These are phyloP conservation scores for Cladosporium sp. DNA, from an alignment of 2,329 filamentous ascomycete genomes.

Conservation along the genomic window DNA sequence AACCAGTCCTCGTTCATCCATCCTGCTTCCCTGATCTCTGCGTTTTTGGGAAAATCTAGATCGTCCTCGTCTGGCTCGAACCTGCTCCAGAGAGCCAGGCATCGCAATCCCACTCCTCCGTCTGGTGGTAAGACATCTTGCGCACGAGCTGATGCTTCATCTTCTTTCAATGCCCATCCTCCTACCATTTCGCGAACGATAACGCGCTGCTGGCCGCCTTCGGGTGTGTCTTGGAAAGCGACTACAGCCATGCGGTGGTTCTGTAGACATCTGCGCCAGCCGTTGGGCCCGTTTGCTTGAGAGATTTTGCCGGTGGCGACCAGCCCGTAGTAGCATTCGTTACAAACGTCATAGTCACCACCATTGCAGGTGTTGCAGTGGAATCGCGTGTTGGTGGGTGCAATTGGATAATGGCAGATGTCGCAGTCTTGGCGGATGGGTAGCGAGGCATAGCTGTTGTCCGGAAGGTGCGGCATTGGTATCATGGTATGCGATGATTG, in stretches of 20 bases:
- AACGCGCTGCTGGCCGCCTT: conserved; percentile 62
- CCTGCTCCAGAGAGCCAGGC: conserved; percentile 69
- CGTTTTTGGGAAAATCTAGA: conserved; percentile 74
- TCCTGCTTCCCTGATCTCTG: conserved; percentile 76
- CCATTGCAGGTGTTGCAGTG: conserved; percentile 74
- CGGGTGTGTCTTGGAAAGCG: conserved; percentile 62
- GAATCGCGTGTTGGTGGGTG: conserved; percentile 63
- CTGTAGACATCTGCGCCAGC: conserved; percentile 76
- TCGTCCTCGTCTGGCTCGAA: conserved; percentile 70
- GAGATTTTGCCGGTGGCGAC: conserved; percentile 61
- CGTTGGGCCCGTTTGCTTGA: conserved; percentile 67
- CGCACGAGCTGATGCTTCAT: conserved; percentile 4
- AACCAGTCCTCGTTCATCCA: conserved; percentile 91
- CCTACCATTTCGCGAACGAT: conserved; percentile 72
- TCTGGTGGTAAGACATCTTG: conserved; percentile 50
- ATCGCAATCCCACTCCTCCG: conserved; percentile 63
- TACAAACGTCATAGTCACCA: conserved; percentile 87
- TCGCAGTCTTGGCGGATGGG: conserved; percentile 74
- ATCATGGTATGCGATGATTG: conserved; percentile 16
- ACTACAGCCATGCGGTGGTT: conserved; percentile 83
- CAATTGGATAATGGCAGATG: conserved; percentile 68
- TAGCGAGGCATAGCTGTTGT: conserved; percentile 46
- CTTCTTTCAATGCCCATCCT: conserved; percentile 61
- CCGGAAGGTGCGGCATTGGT: conserved; percentile 32
- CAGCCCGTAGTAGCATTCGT: conserved; percentile 67